phyloP scores from a whole-genome alignment of 352 stramenopile genomes.

The Phytophthora citricola region DNA sequence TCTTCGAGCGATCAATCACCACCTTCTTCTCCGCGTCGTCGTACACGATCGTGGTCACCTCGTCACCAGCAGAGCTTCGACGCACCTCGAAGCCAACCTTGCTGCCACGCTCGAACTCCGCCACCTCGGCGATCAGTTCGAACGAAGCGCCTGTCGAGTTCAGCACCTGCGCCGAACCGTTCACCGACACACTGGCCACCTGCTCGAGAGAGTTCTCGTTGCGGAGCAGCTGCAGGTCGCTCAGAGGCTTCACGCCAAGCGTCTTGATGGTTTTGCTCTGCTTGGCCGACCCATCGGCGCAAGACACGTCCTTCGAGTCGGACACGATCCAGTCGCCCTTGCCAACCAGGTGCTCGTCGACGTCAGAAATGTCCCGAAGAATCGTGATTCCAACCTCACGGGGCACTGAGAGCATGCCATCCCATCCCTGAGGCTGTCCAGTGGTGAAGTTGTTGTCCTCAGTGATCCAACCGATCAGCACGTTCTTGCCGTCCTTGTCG shows the following conservation, averaged over 20 bases:
- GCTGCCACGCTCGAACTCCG: constrained; percentile 47
- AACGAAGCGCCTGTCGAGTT: constrained; percentile 60
- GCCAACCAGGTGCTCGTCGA: constrained; percentile 49
- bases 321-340: constrained; percentile 71
- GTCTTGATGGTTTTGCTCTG: constrained; percentile 77
- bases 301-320: constrained; percentile 39
- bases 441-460: constrained; percentile 59
- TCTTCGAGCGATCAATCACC: constrained; percentile 61
- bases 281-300: constrained; percentile 24
- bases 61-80: constrained; percentile 47
- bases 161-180: constrained; percentile 38
- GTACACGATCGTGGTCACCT: constrained; percentile 70
- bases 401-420: constrained; percentile 67
- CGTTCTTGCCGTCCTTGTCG: constrained; percentile 60
- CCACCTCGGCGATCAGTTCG: constrained; percentile 57
- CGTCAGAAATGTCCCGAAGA: constrained; percentile 57
- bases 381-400: constrained; percentile 62
- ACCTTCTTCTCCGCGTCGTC: constrained; percentile 67
- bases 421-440: constrained; percentile 70
- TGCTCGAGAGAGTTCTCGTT: constrained; percentile 45
- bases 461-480: constrained; percentile 69
- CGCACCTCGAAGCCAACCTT: constrained; percentile 70
- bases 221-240: constrained; percentile 56
- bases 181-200: constrained; percentile 37
- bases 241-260: constrained; percentile 52